Conservation (phyloP, 495 filamentous ascomycete species). For the Penicillium taxi region DNA sequence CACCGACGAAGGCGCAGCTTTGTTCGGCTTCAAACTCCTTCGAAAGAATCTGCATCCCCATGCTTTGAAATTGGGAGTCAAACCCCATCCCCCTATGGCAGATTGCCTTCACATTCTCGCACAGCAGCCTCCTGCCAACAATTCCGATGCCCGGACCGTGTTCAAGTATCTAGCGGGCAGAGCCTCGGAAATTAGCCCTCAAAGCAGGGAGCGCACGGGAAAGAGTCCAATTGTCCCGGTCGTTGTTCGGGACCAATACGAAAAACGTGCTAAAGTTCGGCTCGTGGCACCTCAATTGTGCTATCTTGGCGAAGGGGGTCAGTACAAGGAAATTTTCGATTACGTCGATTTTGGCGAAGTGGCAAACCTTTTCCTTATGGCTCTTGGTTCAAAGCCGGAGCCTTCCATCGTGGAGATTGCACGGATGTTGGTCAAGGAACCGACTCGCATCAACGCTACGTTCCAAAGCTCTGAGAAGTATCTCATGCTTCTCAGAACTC, state of each 20-base stretch:
- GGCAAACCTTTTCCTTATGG: constrained; percentile 80
- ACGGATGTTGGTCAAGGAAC: constrained; percentile 65
- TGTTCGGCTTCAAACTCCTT: constrained; percentile 75
- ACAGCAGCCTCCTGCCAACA: constrained; percentile 57
- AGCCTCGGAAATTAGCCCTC: constrained; percentile 58
- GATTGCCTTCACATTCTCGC: constrained; percentile 65
- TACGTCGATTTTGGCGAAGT: constrained; percentile 88
- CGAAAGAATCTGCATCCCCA: constrained; percentile 63
- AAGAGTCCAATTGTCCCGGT: constrained; percentile 66
- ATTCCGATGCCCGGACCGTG: constrained; percentile 55
- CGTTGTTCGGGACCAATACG: constrained; percentile 25
- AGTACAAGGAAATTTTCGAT: constrained; percentile 86
- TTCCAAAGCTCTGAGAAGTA: constrained; percentile 80
- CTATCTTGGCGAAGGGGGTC: constrained; percentile 68
- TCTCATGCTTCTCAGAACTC: constrained; percentile 63
- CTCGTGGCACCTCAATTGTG: constrained; percentile 57
- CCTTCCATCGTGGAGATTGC: constrained; percentile 82
- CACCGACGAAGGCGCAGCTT: constrained; percentile 63
- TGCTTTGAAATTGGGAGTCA: constrained; percentile 75
- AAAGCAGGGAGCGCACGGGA: constrained; percentile 49
- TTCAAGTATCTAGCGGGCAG: constrained; percentile 80
- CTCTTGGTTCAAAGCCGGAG: constrained; percentile 81
- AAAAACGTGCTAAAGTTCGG: constrained; percentile 29
- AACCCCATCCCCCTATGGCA: constrained; percentile 64
- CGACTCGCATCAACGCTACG: constrained; percentile 65